Evolutionary conservation across 805 yeast species (phyloP), one percentile per base, ranked within the genome.

Genomic region (Aciculoconidium aculeatum): DNA sequence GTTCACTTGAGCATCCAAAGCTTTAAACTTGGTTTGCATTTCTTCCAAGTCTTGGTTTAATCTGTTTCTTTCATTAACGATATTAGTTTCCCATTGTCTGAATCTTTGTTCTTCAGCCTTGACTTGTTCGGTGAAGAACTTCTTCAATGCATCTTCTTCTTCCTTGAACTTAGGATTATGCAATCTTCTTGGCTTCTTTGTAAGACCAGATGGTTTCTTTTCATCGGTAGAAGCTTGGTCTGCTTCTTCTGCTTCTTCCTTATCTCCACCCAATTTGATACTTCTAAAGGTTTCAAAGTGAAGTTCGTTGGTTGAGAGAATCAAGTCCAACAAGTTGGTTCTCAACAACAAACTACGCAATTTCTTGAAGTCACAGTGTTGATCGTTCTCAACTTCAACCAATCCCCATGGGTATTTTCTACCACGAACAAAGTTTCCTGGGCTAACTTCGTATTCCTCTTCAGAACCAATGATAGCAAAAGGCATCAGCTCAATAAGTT

Each of bases 11-110:
- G 80, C 87, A 51, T 83, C 92, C 50, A 83, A 64, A 31, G 71
- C 59, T 54, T 80, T 81, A 48, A 80, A 75, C 55, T 81, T 79
- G 35, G 72, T 59, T 58, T 87, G 95, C 61, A 88, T 75, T 45
- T 82, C 86, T 48, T 90, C 96, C 48, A 92, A 72, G 59, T 92
- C 98, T 58, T 81, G 82, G 63, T 92, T 92, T 54, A 92, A 72
- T 57, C 95, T 76, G 60, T 87, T 84, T 65, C 95, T 82, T 65
- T 92, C 96, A 45, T 85, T 86, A 44, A 87, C 92, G 45, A 92
- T 85, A 54, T 92, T 90, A 47, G 87, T 84, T 65, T 88, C 96
- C 98, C 99, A 92, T 67, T 90, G 95, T 68, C 94, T 84, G 61
- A 92, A 92, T 53, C 98, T 75, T 50, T 86, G 94, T 52, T 92